Percentiles rank a stretch among this genome's conserved stretches.
These are phyloP conservation scores for Groenewaldozyma sp. DNA, from an alignment of 1,139 yeast genomes.

Conservation along the genomic window DNA sequence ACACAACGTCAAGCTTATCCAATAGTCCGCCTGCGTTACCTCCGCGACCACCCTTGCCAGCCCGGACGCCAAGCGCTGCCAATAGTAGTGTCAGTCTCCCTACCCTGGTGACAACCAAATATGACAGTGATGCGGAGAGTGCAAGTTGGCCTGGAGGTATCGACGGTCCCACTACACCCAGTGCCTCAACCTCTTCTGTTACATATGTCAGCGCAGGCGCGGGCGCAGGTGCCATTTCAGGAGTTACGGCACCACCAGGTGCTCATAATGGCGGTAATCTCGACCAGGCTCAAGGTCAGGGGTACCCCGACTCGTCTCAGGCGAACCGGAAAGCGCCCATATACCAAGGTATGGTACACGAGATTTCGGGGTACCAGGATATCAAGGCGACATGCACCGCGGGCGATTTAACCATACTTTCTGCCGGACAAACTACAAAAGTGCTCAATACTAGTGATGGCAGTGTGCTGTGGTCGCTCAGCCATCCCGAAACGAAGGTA, in stretches of 20 bases:
- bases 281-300: no score
- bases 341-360: conserved; percentile 23
- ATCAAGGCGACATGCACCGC: conserved; percentile 19
- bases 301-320: conserved; percentile 29
- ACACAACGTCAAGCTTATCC: no score
- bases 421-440: conserved; percentile 19
- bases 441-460: conserved; percentile 24
- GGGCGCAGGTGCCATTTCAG: no score
- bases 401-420: conserved; percentile 22
- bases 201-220: no score
- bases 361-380: conserved; percentile 22
- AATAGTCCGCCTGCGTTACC: conserved; percentile 12
- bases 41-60: conserved; percentile 17
- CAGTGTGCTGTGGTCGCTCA: conserved; percentile 20
- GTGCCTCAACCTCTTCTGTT: conserved; percentile 5
- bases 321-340: conserved; percentile 29
- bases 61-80: no score
- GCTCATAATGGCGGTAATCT: no score
- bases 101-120: no score
- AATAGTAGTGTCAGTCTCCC: no score
- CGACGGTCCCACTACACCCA: conserved; percentile 4
- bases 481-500: conserved; percentile 21
- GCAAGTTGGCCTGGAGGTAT: no score
- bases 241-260: no score
- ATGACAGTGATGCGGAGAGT: no score